These are phyloP conservation scores for Pisolithus thermaeus DNA, from an alignment of 1,284 basidiomycete genomes.

Conservation along the genomic window DNA sequence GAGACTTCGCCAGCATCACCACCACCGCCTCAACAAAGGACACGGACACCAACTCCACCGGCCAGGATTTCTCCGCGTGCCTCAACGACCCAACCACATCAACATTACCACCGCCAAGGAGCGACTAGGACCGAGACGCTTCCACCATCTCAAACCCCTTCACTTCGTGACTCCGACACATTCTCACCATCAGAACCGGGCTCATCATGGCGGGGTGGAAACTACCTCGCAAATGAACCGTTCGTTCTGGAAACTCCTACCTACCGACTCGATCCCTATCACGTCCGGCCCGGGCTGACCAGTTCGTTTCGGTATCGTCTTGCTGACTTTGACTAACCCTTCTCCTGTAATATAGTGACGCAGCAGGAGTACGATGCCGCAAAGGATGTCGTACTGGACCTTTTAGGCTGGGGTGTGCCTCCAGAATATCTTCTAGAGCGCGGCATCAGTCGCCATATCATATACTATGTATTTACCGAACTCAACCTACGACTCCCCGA, in stretches of 20 bases:
- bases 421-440: slow-evolving; percentile 66
- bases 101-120: slow-evolving; percentile 5
- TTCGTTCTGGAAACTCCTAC: slow-evolving; percentile 21
- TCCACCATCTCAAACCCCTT: slow-evolving; percentile 7
- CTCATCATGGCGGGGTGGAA: slow-evolving; percentile 12
- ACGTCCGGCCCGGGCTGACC: slow-evolving; percentile 58
- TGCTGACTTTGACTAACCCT: slow-evolving; percentile 6
- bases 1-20: slow-evolving; percentile 34
- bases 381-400: slow-evolving; percentile 68
- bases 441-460: slow-evolving; percentile 59
- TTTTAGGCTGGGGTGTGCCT: slow-evolving; percentile 75
- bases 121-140: slow-evolving; percentile 5
- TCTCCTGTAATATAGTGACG: slow-evolving; percentile 43
- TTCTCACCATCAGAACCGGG: slow-evolving; percentile 12
- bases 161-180: slow-evolving; percentile 12
- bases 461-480: slow-evolving; percentile 72
- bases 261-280: slow-evolving; percentile 37
- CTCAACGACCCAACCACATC: slow-evolving; percentile 6
- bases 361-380: slow-evolving; percentile 60
- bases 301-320: slow-evolving; percentile 40
- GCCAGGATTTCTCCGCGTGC: slow-evolving; percentile 23
- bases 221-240: slow-evolving; percentile 14
- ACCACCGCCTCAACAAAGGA: slow-evolving; percentile 14
- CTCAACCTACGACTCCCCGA: slow-evolving; percentile 63
- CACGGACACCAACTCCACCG: slow-evolving; percentile 24